Percentiles rank a stretch among this genome's conserved stretches.
Conservation (phyloP, 1,139 yeast genomes). For the Petasospora fabianii region DNA sequence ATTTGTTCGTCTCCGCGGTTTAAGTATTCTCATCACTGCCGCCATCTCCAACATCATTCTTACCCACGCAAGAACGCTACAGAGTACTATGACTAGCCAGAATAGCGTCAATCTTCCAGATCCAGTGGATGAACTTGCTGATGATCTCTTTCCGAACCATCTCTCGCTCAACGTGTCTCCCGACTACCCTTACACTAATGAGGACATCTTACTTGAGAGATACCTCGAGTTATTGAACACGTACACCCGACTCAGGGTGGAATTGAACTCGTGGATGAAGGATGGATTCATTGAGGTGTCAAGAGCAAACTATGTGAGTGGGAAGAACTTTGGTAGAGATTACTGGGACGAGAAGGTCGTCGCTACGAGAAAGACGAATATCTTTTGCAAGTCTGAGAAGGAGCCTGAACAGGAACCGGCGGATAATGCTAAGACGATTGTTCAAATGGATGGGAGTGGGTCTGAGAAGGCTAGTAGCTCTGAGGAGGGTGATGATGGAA, state of each 20-base stretch:
- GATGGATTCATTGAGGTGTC: slow-evolving; percentile 31
- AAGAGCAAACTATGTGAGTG: slow-evolving; percentile 29
- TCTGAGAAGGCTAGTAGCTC: too few species aligned
- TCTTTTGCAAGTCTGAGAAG: background rate
- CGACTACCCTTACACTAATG: background rate
- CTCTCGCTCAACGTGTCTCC: background rate
- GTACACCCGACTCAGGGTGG: slow-evolving; percentile 8
- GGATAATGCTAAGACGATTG: too few species aligned
- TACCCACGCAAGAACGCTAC: too few species aligned
- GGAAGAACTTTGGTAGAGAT: slow-evolving; percentile 27
- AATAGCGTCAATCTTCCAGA: too few species aligned
- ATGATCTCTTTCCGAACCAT: slow-evolving; percentile 20
- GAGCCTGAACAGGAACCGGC: slow-evolving; percentile 1
- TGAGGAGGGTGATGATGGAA: too few species aligned
- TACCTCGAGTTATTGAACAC: slow-evolving; percentile 16
- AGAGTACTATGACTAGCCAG: too few species aligned
- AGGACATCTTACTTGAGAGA: slow-evolving; percentile 2
- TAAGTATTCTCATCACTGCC: background rate
- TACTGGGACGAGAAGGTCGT: slow-evolving; percentile 30
- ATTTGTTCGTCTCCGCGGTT: background rate
- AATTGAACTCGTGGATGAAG: slow-evolving; percentile 10
- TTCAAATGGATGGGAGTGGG: too few species aligned
- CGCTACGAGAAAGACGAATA: slow-evolving; percentile 19
- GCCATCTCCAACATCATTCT: background rate
- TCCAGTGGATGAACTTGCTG: slow-evolving; percentile 12